Evolutionary conservation across 768 basidiomycete species (phyloP).

Genomic region (Lactarius indigo): DNA sequence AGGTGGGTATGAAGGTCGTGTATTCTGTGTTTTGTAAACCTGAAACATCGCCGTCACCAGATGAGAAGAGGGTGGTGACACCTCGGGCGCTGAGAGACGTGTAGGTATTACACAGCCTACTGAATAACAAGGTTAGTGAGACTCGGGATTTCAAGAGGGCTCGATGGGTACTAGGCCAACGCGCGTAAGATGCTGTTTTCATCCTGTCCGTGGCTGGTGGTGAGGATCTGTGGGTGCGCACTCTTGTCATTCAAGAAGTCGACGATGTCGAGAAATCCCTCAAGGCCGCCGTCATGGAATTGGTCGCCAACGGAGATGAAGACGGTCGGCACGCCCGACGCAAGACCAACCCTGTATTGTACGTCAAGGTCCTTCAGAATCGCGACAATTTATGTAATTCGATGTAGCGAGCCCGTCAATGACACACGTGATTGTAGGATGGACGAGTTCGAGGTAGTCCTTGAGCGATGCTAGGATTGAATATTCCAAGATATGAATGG

Average conservation of each 20-base stretch:
- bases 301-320: conserved; percentile 36
- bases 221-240: conserved; percentile 23
- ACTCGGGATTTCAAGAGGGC: neutral
- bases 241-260: conserved; percentile 27
- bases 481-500: conserved; percentile 26
- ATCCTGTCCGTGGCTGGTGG: conserved; percentile 36
- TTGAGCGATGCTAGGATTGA: conserved; percentile 25
- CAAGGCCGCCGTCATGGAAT: conserved; percentile 30
- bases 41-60: conserved; percentile 39
- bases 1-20: conserved; percentile 35
- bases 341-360: conserved; percentile 30
- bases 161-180: conserved; percentile 30
- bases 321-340: conserved; percentile 30
- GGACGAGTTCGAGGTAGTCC: conserved; percentile 24
- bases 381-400: neutral
- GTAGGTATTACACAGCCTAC: conserved; percentile 36
- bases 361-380: conserved; percentile 25
- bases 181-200: conserved; percentile 29
- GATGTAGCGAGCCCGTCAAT: neutral
- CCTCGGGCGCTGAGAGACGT: conserved; percentile 37
- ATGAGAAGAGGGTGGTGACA: conserved; percentile 37
- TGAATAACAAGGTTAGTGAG: conserved; percentile 9
- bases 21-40: conserved; percentile 31
- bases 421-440: too few relatives aligned
- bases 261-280: conserved; percentile 35